Conservation (phyloP, 352 stramenopile species). For the Pythium biforme region DNA sequence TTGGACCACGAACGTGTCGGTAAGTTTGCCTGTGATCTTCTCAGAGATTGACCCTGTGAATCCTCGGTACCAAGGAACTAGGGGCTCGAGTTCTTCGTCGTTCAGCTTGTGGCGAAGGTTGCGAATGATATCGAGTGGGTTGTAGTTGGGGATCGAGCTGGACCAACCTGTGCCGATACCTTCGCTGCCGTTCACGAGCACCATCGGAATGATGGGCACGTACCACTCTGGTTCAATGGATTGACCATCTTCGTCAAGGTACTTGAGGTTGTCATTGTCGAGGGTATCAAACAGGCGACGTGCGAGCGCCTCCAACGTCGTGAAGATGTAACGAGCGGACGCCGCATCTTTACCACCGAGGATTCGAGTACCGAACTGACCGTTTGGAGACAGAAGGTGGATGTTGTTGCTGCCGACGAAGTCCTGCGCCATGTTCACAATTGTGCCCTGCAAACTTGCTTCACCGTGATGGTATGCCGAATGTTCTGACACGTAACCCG, state of each 20-base stretch:
- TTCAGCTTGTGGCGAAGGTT: conserved; percentile 70
- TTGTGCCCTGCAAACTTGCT: conserved; percentile 92
- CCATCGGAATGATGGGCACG: conserved; percentile 96
- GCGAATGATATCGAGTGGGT: conserved; percentile 88
- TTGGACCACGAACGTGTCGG: conserved; percentile 84
- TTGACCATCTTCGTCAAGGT: conserved; percentile 91
- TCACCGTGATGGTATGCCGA: conserved; percentile 99
- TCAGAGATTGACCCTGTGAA: conserved; percentile 89
- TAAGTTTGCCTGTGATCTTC: conserved; percentile 52
- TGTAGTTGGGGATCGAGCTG: conserved; percentile 91
- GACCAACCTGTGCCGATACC: conserved; percentile 98
- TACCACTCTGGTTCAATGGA: conserved; percentile 93
- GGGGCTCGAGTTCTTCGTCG: conserved; percentile 44
- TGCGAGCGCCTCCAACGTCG: conserved; percentile 86
- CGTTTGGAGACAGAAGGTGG: conserved; percentile 93
- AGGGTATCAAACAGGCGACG: conserved; percentile 85
- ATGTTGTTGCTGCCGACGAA: conserved; percentile 99
- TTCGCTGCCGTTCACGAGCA: conserved; percentile 96
- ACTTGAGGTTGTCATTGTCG: conserved; percentile 90
- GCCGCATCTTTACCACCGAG: conserved; percentile 96
- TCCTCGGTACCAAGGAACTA: conserved; percentile 92
- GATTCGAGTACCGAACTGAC: conserved; percentile 97
- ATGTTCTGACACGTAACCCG: conserved; percentile 97
- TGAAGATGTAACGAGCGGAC: conserved; percentile 94
- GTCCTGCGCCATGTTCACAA: conserved; percentile 98